phyloP scores from a whole-genome alignment of 345 rosid genomes.

The Rhodamnia rubescens region DNA sequence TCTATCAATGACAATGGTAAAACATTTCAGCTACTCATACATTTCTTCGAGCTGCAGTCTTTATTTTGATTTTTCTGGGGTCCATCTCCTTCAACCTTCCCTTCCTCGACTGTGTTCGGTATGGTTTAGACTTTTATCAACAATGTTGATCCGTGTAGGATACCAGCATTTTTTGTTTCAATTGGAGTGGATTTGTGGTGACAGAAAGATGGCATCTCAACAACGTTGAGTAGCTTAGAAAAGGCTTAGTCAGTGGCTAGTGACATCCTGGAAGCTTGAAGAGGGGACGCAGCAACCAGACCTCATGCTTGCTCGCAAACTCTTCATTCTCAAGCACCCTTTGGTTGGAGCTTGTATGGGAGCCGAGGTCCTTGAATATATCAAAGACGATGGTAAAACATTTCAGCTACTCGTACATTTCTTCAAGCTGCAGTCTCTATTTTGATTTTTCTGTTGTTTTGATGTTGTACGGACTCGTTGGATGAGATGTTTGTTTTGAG shows the following conservation, averaged over 20 bases:
- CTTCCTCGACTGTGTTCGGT: no score
- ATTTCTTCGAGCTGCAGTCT: background rate
- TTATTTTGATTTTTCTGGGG: background rate
- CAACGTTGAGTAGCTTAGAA: background rate
- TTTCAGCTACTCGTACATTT: background rate
- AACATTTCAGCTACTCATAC: background rate
- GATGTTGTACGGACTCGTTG: background rate
- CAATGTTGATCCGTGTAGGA: background rate
- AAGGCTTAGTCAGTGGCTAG: background rate
- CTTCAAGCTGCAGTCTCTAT: background rate
- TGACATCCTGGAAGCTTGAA: slow-evolving; percentile 38
- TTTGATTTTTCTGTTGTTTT: background rate
- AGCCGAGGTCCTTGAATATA: slow-evolving; percentile 56
- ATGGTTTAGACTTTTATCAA: background rate
- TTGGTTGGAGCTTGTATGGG: slow-evolving; percentile 43
- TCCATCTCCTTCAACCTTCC: no score
- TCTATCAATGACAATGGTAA: slow-evolving; percentile 56
- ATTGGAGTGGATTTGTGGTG: background rate
- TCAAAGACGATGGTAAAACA: slow-evolving; percentile 47
- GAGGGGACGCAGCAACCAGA: slow-evolving; percentile 83
- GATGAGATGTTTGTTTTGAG: background rate
- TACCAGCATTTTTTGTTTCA: background rate
- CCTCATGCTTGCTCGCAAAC: slow-evolving; percentile 55
- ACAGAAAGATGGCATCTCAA: background rate
- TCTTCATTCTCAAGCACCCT: slow-evolving; percentile 56